Evolutionary conservation across 768 basidiomycete genomes (phyloP).

Genomic region (Lactarius hengduanensis): DNA sequence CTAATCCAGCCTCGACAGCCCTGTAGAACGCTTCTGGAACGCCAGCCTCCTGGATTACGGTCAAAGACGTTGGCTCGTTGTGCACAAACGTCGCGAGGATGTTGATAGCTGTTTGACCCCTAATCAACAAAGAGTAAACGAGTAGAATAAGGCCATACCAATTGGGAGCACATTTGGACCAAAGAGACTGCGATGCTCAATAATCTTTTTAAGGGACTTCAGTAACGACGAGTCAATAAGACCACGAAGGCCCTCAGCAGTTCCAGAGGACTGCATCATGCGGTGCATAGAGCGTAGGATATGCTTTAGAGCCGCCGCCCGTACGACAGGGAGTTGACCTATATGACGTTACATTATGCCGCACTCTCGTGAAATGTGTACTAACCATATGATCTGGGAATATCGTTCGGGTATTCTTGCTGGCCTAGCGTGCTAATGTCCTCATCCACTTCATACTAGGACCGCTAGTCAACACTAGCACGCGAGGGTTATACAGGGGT

Average conservation of each 20-base stretch:
- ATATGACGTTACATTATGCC: constrained; percentile 15
- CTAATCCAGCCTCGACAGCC: constrained; percentile 79
- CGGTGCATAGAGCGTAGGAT: constrained; percentile 90
- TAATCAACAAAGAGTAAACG: constrained; percentile 19
- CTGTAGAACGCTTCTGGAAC: constrained; percentile 89
- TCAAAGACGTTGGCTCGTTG: constrained; percentile 94
- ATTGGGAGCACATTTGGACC: constrained; percentile 84
- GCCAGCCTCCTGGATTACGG: constrained; percentile 88
- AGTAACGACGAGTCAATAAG: constrained; percentile 88
- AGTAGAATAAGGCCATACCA: constrained; percentile 47
- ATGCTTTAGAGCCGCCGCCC: constrained; percentile 83
- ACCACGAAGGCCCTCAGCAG: constrained; percentile 90
- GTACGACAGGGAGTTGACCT: constrained; percentile 74
- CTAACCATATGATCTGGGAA: constrained; percentile 52
- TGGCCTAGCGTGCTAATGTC: constrained; percentile 44
- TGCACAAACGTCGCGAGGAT: constrained; percentile 97
- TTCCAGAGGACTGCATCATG: constrained; percentile 96
- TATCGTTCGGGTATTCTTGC: constrained; percentile 49
- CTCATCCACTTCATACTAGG: constrained; percentile 37
- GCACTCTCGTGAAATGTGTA: constrained; percentile 8
- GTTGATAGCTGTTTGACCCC: constrained; percentile 66
- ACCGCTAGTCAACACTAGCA: constrained; percentile 8
- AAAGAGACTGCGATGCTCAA: constrained; percentile 78
- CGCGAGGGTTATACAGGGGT: background rate
- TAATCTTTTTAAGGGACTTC: constrained; percentile 83